Conservation (phyloP, 495 filamentous ascomycete species). For the Neohortaea acidophila region DNA sequence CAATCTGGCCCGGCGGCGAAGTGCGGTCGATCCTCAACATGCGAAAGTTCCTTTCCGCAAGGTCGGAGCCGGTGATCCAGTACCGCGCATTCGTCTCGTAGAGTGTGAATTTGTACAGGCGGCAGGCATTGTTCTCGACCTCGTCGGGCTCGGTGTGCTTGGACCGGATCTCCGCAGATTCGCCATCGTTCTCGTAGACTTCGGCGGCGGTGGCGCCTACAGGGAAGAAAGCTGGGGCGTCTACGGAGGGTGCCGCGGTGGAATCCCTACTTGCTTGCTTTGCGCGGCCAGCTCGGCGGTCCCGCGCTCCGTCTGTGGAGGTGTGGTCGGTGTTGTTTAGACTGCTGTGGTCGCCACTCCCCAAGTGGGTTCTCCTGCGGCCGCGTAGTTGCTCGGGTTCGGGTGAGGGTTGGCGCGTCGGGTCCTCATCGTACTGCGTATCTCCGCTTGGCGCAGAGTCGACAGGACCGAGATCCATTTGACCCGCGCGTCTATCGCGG, state of each 20-base stretch:
- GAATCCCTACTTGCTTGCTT: too few relatives aligned
- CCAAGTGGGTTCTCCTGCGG: background rate
- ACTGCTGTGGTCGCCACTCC: too few relatives aligned
- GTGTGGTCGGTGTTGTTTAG: too few relatives aligned
- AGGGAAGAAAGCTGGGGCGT: background rate
- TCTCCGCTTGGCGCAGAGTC: slow-evolving; percentile 10
- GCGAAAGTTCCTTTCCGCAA: slow-evolving; percentile 72
- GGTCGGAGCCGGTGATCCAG: slow-evolving; percentile 84
- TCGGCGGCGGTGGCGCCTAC: slow-evolving; percentile 8
- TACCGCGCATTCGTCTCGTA: slow-evolving; percentile 88
- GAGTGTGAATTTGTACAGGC: slow-evolving; percentile 85
- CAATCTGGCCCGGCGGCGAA: slow-evolving; percentile 62
- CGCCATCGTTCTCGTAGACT: slow-evolving; percentile 2
- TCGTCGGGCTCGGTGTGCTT: background rate
- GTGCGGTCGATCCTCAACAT: slow-evolving; percentile 92
- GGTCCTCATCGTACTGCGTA: slow-evolving; percentile 7
- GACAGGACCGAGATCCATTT: slow-evolving; percentile 16
- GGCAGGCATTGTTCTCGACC: background rate
- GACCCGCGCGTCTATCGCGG: too few relatives aligned
- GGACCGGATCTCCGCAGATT: slow-evolving; percentile 2
- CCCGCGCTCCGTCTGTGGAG: background rate
- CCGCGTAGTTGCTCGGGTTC: background rate
- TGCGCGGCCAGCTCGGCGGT: too few relatives aligned
- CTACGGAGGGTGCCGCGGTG: too few relatives aligned
- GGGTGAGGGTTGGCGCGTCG: slow-evolving; percentile 2